Evolutionary conservation across 352 stramenopile species (phyloP), one percentile per base, ranked within the genome.

Genomic region (Phytophthora pinifolia): DNA sequence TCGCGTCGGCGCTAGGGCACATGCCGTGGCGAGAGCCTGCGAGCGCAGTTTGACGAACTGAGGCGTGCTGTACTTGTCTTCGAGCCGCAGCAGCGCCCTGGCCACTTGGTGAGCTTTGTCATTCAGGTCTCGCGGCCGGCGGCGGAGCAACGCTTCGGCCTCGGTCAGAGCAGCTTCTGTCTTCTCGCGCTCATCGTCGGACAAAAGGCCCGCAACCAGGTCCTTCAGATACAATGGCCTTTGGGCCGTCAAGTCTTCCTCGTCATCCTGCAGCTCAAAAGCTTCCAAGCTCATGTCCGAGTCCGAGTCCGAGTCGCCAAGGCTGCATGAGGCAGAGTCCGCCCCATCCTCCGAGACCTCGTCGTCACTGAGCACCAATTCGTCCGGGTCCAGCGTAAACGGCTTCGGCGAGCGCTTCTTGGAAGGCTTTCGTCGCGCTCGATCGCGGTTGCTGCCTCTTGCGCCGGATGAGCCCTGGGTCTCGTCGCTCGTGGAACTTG

Each of bases 181-280:
- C 49, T 76, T 82, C 15, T 87, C 79, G 6, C 73, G 74, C 18
- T 86, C 74, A 48, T 89, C 70, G 33, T 90, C 79, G 0, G 62
- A 66, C 17, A 86, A 62, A 13, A 92, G 54, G 1, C 59, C 65
- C 15, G 67, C 31, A 34, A 90, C 57, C 41, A 92, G 39, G 34
- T 90, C 77, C 36, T 88, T 89, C 33, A 92, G 62, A 64, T 92
- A 92, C 30, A 89, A 17, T 1, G 77, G 82, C n/a, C 72, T 71
- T 29, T 65, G 72, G 2, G 79, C 55, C 37, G 47, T 72, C 34
- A 92, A 66, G 31, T 92, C 82, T 53, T 83, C 56, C 55, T 92
- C 79, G 36, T 89, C 63, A 37, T 92, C 82, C 3, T 80, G 38
- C 32, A 92, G 52, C 45, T 90, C 72, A 35, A 79, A 92, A 7